phyloP scores from a whole-genome alignment of 2,329 filamentous ascomycete species.

The Cladophialophora immunda region DNA sequence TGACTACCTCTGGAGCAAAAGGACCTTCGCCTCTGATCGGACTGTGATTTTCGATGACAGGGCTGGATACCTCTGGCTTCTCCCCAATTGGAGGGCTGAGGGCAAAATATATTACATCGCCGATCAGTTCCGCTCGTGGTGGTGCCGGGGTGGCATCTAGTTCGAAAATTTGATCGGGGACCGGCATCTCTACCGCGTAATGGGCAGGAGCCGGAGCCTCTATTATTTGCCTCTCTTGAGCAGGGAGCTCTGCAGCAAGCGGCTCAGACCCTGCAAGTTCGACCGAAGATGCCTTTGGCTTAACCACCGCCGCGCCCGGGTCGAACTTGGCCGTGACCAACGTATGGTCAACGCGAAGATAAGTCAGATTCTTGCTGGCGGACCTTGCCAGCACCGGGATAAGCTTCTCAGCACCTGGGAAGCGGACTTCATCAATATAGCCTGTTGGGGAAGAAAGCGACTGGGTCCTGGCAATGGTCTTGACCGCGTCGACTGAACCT shows the following conservation, averaged over 20 bases:
- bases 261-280: constrained; percentile 35
- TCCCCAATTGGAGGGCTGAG: constrained; percentile 48
- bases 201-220: constrained; percentile 36
- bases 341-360: constrained; percentile 64
- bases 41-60: constrained; percentile 31
- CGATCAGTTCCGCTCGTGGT: constrained; percentile 49
- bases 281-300: constrained; percentile 20
- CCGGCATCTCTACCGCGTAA: constrained; percentile 47
- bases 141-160: constrained; percentile 47
- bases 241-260: constrained; percentile 43
- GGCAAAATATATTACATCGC: constrained; percentile 47
- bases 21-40: constrained; percentile 40
- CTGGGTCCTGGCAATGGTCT: constrained; percentile 34
- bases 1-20: constrained; percentile 40
- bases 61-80: constrained; percentile 41
- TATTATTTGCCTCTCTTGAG: constrained; percentile 44
- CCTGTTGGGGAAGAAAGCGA: constrained; percentile 34
- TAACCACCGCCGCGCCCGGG: constrained; percentile 7
- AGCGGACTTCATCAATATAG: constrained; percentile 42
- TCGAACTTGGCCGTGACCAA: constrained; percentile 59
- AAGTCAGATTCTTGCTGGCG: constrained; percentile 59
- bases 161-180: constrained; percentile 48
- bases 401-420: constrained; percentile 64
- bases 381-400: constrained; percentile 59
- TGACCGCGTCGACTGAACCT: constrained; percentile 55